phyloP scores from a whole-genome alignment of 371 early-diverging fungal species.

The Mucor circinelloides region DNA sequence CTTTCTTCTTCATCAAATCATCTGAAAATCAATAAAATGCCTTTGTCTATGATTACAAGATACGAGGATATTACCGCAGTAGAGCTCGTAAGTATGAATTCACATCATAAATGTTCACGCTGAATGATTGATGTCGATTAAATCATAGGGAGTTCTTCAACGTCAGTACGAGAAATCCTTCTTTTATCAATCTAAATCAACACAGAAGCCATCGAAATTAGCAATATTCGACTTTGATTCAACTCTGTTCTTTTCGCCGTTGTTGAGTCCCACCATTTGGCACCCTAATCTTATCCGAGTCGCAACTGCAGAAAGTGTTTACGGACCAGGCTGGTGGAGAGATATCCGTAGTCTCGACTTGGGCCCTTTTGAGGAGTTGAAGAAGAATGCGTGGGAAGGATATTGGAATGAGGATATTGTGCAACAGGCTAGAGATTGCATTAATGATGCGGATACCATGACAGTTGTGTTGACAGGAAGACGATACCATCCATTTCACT shows the following conservation, averaged over 20 bases:
- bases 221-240: conserved; percentile 82
- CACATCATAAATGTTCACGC: background rate
- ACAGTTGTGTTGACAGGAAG: conserved; percentile 55
- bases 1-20: conserved; percentile 3
- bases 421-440: conserved; percentile 16
- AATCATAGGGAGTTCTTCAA: conserved; percentile 14
- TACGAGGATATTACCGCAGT: background rate
- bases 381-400: conserved; percentile 13
- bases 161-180: conserved; percentile 20
- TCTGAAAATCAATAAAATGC: background rate
- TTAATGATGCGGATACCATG: conserved; percentile 32
- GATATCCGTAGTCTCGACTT: conserved; percentile 38
- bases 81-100: conserved; percentile 9
- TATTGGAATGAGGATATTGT: conserved; percentile 29
- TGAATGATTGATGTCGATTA: background rate
- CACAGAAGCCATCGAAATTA: conserved; percentile 4
- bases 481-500: conserved; percentile 43
- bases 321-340: conserved; percentile 65
- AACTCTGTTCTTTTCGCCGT: conserved; percentile 78
- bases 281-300: conserved; percentile 48
- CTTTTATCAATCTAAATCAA: background rate
- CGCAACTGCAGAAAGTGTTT: conserved; percentile 54
- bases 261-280: conserved; percentile 76
- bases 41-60: conserved; percentile 12
- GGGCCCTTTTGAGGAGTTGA: conserved; percentile 8